A percentile compares a stretch with the other conserved stretches of the same genome.
phyloP scores from a whole-genome alignment of 495 filamentous ascomycete genomes.

The Penicillium pancosmium region DNA sequence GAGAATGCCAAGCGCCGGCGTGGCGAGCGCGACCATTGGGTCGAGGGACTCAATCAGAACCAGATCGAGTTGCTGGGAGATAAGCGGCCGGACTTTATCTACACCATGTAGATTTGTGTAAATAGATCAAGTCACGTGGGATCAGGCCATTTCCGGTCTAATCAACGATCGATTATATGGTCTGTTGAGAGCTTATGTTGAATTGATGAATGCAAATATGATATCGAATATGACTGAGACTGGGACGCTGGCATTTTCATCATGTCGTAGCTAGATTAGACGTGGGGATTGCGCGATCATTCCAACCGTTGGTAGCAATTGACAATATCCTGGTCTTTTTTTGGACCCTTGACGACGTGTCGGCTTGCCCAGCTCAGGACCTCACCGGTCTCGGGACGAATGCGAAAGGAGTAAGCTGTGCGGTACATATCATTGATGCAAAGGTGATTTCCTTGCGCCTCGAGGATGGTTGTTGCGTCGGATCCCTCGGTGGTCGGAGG shows the following conservation, averaged over 20 bases:
- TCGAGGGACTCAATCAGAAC: slow-evolving; percentile 41
- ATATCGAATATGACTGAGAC: background rate
- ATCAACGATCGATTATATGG: background rate
- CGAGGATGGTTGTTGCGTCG: slow-evolving; percentile 31
- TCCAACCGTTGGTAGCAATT: slow-evolving; percentile 36
- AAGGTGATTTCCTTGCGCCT: slow-evolving; percentile 46
- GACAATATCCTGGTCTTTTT: slow-evolving; percentile 52
- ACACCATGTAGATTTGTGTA: slow-evolving; percentile 55
- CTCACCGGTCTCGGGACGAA: slow-evolving; percentile 37
- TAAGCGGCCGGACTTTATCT: slow-evolving; percentile 74
- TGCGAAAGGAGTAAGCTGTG: slow-evolving; percentile 50
- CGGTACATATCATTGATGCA: slow-evolving; percentile 55
- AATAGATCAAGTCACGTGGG: background rate
- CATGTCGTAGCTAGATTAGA: background rate
- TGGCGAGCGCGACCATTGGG: slow-evolving; percentile 71
- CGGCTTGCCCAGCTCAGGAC: slow-evolving; percentile 50
- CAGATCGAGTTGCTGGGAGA: slow-evolving; percentile 61
- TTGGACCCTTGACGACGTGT: slow-evolving; percentile 50
- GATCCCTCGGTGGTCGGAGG: slow-evolving; percentile 22
- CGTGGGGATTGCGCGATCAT: background rate
- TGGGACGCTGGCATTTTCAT: background rate
- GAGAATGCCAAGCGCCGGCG: slow-evolving; percentile 43
- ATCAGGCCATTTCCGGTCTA: no score
- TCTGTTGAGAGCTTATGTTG: background rate
- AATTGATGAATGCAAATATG: background rate